These are phyloP conservation scores for Pythium dissotocum DNA, from an alignment of 352 stramenopile species.

Conservation along the genomic window DNA sequence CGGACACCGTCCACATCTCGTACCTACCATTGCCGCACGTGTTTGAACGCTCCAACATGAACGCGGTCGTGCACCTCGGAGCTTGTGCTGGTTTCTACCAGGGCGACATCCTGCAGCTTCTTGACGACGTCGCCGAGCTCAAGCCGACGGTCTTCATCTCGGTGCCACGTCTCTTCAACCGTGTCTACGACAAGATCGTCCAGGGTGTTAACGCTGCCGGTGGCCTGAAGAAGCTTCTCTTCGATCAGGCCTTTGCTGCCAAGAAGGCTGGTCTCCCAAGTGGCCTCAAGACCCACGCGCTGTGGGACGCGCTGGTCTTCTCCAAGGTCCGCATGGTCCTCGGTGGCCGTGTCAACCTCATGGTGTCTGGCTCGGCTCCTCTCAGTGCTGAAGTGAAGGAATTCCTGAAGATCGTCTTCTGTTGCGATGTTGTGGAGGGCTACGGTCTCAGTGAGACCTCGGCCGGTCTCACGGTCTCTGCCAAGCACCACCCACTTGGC, in stretches of 20 bases:
- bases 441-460: constrained; percentile 96
- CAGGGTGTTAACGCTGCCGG: constrained; percentile 59
- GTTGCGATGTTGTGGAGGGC: constrained; percentile 91
- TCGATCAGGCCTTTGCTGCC: constrained; percentile 56
- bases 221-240: constrained; percentile 71
- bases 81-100: constrained; percentile 73
- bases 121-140: constrained; percentile 94
- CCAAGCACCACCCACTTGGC: constrained; percentile 53
- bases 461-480: constrained; percentile 78
- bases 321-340: constrained; percentile 92
- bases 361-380: constrained; percentile 94
- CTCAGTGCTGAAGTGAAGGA: constrained; percentile 92
- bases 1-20: constrained; percentile 91
- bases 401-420: constrained; percentile 96
- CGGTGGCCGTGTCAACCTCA: constrained; percentile 88
- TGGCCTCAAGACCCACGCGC: constrained; percentile 61
- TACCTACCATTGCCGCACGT: constrained; percentile 97
- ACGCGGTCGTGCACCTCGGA: constrained; percentile 78
- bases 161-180: constrained; percentile 96
- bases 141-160: constrained; percentile 92
- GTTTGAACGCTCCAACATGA: constrained; percentile 91
- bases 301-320: constrained; percentile 97
- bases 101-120: constrained; percentile 91
- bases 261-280: constrained; percentile 54
- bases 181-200: constrained; percentile 96